phyloP scores from a whole-genome alignment of 1,139 yeast genomes.

The Protomyces inouyei region DNA sequence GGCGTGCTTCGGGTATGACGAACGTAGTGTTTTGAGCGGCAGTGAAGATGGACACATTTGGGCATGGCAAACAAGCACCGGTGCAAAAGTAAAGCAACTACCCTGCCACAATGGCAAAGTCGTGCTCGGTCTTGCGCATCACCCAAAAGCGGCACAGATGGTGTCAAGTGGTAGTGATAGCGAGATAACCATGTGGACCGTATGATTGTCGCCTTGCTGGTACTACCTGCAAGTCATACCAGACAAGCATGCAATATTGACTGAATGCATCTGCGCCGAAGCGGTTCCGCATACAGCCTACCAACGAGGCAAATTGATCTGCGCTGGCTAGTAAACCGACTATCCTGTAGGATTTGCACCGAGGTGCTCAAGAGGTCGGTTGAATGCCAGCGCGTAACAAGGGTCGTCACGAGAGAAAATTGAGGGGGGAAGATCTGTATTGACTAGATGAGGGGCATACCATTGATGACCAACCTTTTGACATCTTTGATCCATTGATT shows the following conservation, averaged over 20 bases:
- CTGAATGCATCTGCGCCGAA: background rate
- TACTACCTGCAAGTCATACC: background rate
- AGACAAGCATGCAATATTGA: no score
- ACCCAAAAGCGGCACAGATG: slow-evolving; percentile 32
- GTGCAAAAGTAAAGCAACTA: slow-evolving; percentile 39
- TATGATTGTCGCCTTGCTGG: background rate
- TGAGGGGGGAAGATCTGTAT: background rate
- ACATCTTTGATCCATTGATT: slow-evolving; percentile 75
- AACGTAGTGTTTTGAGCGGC: slow-evolving; percentile 72
- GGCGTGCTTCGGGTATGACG: slow-evolving; percentile 44
- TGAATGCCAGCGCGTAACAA: background rate
- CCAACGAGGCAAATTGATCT: background rate
- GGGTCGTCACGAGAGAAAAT: background rate
- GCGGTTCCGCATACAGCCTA: background rate
- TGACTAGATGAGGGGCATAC: slow-evolving; percentile 15
- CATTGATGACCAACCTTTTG: slow-evolving; percentile 36
- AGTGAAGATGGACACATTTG: slow-evolving; percentile 85
- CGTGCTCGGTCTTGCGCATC: slow-evolving; percentile 31
- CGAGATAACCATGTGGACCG: slow-evolving; percentile 23
- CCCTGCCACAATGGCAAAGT: slow-evolving; percentile 28
- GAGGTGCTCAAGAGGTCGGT: background rate
- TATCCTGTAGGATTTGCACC: background rate
- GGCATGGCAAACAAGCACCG: slow-evolving; percentile 80
- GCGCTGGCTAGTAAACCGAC: slow-evolving; percentile 2
- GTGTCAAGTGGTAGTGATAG: slow-evolving; percentile 33